Evolutionary conservation across 2,329 filamentous ascomycete genomes (phyloP), one percentile per base, ranked within the genome.

Genomic region (Fusarium burgessii): DNA sequence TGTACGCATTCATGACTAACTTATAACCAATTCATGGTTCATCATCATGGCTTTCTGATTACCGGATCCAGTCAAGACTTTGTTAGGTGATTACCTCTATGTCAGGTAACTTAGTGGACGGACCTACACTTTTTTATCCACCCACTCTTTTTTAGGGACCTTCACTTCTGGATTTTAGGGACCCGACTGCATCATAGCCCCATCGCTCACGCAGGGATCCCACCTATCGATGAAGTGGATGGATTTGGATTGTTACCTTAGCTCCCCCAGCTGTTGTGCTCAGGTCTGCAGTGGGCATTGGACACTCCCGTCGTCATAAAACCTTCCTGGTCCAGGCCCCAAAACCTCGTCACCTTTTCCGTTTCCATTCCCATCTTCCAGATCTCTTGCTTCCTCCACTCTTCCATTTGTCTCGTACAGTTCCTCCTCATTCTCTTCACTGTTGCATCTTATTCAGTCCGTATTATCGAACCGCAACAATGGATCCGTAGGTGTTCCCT

Each of bases 291-390:
- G 59, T 32, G 61, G 63, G 57, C 64, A 60, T 71, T 66, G 66
- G 66, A 71, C 73, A 55, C 72, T 77, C 62, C 60, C 62, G 51
- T 65, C 72, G 75, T 77, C 75, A 77, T 77, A 77, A 77, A 77
- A 77, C 75, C 75, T 72, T 76, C 52, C 36, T 32, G 64, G 64
- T 43, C 42, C 60, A 68, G 52, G 68, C 66, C 65, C 51, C 65
- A 59, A 55, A 68, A 71, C 68, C 58, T 72, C 73, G 62, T 74
- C 69, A 74, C 66, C 72, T 75, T 60, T 64, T 40, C 51, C 60
- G 35, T 58, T 64, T 62, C 32, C 58, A 56, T 57, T 64, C n/a
- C 49, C 49, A 38, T 65, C 56, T 63, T 67, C 42, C 62, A 76
- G 57, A 75, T 65, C 38, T 14, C 35, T 65, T 55, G 33, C 57